Conservation (phyloP, 2,329 filamentous ascomycete genomes). For the Orbilia quercus region DNA sequence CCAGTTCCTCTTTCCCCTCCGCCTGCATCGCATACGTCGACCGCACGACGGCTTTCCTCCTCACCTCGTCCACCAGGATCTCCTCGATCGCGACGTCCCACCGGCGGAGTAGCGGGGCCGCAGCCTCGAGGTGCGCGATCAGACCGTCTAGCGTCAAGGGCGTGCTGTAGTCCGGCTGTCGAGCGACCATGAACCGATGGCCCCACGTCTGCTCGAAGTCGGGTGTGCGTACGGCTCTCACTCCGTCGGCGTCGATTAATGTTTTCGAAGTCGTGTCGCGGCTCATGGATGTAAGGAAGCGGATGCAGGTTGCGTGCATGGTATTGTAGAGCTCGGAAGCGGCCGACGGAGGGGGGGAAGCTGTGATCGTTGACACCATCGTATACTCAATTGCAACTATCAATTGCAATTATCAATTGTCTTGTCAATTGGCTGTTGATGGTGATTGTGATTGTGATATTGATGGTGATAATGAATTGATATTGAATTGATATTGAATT, state of each 20-base stretch:
- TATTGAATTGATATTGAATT: neutral
- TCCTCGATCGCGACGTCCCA: constrained; percentile 26
- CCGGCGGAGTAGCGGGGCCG: constrained; percentile 1
- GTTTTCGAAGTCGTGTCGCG: constrained; percentile 2
- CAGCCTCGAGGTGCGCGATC: constrained; percentile 8
- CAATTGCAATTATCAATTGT: no score
- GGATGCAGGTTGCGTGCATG: constrained; percentile 18
- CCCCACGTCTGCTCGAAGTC: constrained; percentile 24
- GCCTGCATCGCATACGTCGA: constrained; percentile 19
- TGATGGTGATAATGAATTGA: no score
- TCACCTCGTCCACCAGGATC: constrained; percentile 17
- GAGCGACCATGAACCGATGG: constrained; percentile 6
- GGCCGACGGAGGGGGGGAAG: constrained; percentile 6
- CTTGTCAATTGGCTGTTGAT: no score
- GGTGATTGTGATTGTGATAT: no score
- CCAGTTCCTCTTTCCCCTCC: constrained; percentile 1
- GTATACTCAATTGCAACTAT: no score
- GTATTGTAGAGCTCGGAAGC: constrained; percentile 11
- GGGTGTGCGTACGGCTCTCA: neutral
- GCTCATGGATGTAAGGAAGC: constrained; percentile 28
- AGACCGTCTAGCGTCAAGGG: constrained; percentile 13
- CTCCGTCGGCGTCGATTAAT: constrained; percentile 4
- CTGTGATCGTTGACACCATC: neutral
- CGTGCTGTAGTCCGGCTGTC: constrained; percentile 1
- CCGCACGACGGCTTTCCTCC: constrained; percentile 12